Evolutionary conservation across 352 stramenopile genomes (phyloP), one percentile per base, ranked within the genome.

Genomic region (Discostella stelligera): DNA sequence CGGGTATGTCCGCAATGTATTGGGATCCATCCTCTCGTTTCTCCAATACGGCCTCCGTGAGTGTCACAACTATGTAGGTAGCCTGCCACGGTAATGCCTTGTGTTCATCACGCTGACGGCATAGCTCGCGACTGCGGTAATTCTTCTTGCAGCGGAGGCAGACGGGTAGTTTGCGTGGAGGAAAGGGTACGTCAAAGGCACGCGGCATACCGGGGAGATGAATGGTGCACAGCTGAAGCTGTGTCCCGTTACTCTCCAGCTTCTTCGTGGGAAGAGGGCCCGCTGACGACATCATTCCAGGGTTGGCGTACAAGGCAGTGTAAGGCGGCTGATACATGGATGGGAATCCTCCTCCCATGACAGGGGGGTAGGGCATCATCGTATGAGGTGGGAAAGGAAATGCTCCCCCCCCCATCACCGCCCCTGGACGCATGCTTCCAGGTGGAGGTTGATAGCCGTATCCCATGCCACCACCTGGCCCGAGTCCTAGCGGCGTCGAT

Each of bases 141-240:
- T 92, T 92, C 70, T 92, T 92, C 66, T 92, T 92, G 66, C 86
- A 92, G 25, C 80, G 82, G 53, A 84, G 74, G 54, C 86, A 92
- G 1, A 92, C 86, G 9, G 86, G 67, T 14, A 92, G 66, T 39
- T 80, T 74, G 21, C 72, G 80, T 60, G 87, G 78, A 25, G 82
- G 82, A 59, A 90, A 91, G 53, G 89, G 85, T 0, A 91, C 84
- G 61, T 91, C 85, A 4, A 91, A 71, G 0, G 79, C 49, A 48
- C 85, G 83, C 14, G 78, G 79, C 63, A 90, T 87, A 7, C 83
- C 83, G 21, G 82, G 83, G 20, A 80, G 86, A 60, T 73, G 63
- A 54, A 79, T 50, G 14, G 60, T 69, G 44, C 71, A 79, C 23
- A 55, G 0, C 21, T 54, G 37, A n/a, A 20, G 7, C 37, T 10